Evolutionary conservation across 1,284 basidiomycete species (phyloP).

Genomic region (Schizophyllum commune): DNA sequence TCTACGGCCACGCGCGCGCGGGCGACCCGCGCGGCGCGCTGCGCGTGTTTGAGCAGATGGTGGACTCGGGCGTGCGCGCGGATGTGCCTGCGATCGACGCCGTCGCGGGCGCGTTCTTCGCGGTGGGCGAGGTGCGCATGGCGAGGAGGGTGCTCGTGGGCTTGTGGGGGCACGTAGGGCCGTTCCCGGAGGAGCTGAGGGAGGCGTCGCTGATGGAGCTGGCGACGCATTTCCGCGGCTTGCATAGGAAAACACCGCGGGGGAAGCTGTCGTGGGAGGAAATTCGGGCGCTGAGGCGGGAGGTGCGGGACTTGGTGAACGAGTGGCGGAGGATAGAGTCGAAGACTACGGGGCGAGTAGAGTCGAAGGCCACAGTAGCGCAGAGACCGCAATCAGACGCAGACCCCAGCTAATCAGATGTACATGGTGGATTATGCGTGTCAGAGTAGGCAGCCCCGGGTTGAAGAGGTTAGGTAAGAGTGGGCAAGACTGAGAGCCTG

Average conservation of each 20-base stretch:
- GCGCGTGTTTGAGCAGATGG: constrained; percentile 53
- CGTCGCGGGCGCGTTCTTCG: constrained; percentile 57
- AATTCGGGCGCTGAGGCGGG: constrained; percentile 23
- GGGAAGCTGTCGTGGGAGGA: constrained; percentile 17
- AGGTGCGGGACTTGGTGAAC: constrained; percentile 15
- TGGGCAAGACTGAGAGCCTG: no score
- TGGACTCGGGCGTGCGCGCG: constrained; percentile 50
- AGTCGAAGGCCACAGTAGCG: neutral
- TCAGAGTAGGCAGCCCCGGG: no score
- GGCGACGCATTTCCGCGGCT: constrained; percentile 33
- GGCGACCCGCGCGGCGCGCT: constrained; percentile 48
- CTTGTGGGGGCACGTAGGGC: constrained; percentile 58
- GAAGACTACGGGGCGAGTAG: neutral
- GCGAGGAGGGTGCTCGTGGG: constrained; percentile 48
- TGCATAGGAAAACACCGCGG: constrained; percentile 19
- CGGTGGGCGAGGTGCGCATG: constrained; percentile 38
- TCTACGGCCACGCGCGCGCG: constrained; percentile 53
- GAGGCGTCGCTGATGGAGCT: constrained; percentile 36
- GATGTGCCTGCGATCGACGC: constrained; percentile 64
- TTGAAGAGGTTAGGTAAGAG: no score
- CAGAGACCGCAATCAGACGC: neutral
- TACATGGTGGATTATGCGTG: neutral
- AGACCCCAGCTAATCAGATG: neutral
- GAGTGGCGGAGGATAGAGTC: constrained; percentile 12
- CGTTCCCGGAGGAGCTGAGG: constrained; percentile 43